Base-by-base conservation (phyloP, 106 monocot species). In the Dioscorea alata region DNA sequence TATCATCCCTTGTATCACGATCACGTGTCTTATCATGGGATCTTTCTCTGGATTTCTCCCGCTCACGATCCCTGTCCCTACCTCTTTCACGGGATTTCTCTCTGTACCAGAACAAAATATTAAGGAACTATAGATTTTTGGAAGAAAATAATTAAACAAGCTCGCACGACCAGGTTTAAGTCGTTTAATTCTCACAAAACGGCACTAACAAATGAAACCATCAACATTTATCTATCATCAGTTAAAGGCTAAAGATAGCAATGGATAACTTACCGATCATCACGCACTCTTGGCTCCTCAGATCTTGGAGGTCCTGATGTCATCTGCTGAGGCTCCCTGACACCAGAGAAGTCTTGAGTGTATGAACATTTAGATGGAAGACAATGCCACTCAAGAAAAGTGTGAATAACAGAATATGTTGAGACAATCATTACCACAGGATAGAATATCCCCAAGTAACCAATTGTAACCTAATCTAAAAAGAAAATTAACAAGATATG, bases 261-360 rank as follows among this genome's bases (percentile, higher is more conserved):
- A 42, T 42, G 10, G 10, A 42, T 42, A 42, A 42, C 6, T 56
- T 76, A 73, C 20, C 76, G 83, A 25, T 88, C 88, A 64, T 88
- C 91, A 31, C 86, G 80, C 25, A 61, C 68, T 68, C 84, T 91
- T 54, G 95, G 84, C 71, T 96, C 95, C 74, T 96, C 95, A 2
- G 88, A 84, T 76, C 84, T 83, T 13, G 73, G 72, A 42, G 69
- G 69, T 14, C 63, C 79, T 51, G 90, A 76, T 59, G 81, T 64
- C 56, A 50, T n/a, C 23, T 85, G 91, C 51, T 80, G 90, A 18
- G 82, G 87, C 22, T 92, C 92, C 84, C 91, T 89, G 84, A 52
- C 12, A 5, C 1, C 54, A 54, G 19, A 54, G 5, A 28, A 54
- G 15, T 16, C 13, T 54, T 19, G 19, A 13, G 54, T 16, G 54